These are phyloP conservation scores for Nephelium lappaceum DNA, from an alignment of 345 rosid genomes.

Conservation along the genomic window DNA sequence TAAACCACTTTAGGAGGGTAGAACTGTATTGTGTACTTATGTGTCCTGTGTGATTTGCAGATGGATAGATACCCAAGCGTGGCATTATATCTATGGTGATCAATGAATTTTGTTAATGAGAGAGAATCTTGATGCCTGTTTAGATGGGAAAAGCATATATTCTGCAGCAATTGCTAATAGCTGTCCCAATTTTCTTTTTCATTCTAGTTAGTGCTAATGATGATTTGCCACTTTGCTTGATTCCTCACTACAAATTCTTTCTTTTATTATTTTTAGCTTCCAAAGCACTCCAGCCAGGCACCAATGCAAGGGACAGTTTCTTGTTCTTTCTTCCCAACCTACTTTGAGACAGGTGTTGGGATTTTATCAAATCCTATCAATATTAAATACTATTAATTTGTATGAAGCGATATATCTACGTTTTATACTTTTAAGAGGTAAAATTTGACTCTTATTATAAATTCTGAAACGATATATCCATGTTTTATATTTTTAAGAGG, in stretches of 20 bases:
- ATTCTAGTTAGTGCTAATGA: constrained; percentile 8
- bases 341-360: too few relatives aligned
- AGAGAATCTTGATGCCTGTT: background rate
- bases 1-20: background rate
- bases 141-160: constrained; percentile 23
- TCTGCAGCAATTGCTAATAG: constrained; percentile 16
- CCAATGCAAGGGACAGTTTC: too few relatives aligned
- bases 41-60: background rate
- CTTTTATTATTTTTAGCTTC: background rate
- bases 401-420: too few relatives aligned
- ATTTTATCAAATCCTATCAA: too few relatives aligned
- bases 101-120: background rate
- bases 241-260: background rate
- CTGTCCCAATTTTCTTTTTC: background rate
- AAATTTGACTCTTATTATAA: too few relatives aligned
- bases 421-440: too few relatives aligned
- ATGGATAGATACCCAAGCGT: background rate
- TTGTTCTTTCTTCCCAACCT: too few relatives aligned
- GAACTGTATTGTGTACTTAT: background rate
- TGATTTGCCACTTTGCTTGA: background rate
- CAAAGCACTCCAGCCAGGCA: background rate
- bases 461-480: too few relatives aligned
- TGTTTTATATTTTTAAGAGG: too few relatives aligned
- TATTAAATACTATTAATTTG: too few relatives aligned
- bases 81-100: constrained; percentile 6